phyloP scores from a whole-genome alignment of 768 basidiomycete genomes.

The Nevesoporus exiguus region DNA sequence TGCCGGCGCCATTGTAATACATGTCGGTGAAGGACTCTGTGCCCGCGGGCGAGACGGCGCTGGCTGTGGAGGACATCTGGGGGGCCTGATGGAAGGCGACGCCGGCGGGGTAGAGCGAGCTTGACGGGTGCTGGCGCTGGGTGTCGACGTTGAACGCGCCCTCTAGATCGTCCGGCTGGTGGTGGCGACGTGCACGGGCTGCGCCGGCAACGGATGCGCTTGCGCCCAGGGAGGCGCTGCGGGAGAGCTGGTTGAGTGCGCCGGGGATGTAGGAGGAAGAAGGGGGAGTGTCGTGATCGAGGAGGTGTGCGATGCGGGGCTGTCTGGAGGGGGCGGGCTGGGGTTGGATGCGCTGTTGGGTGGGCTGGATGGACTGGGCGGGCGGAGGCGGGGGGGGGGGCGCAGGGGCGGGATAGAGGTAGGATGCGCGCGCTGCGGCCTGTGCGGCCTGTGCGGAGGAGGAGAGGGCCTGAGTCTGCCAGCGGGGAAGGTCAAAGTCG shows the following conservation, averaged over 20 bases:
- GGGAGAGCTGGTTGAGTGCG: slow-evolving; percentile 51
- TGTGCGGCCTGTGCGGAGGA: slow-evolving; percentile 63
- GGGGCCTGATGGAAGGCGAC: slow-evolving; percentile 53
- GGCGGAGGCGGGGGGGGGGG: slow-evolving; percentile 50
- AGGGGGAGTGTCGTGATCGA: slow-evolving; percentile 60
- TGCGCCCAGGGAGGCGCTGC: slow-evolving; percentile 63
- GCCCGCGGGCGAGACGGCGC: slow-evolving; percentile 33
- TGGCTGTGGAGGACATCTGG: slow-evolving; percentile 31
- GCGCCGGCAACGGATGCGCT: slow-evolving; percentile 40
- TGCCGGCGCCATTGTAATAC: slow-evolving; percentile 53
- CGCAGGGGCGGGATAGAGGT: slow-evolving; percentile 45
- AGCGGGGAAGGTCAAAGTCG: slow-evolving; percentile 69
- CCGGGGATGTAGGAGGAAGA: slow-evolving; percentile 51
- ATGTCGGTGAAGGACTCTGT: slow-evolving; percentile 54
- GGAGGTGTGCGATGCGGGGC: slow-evolving; percentile 61
- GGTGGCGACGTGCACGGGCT: slow-evolving; percentile 58
- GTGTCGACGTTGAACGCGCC: slow-evolving; percentile 42
- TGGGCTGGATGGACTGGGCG: too few relatives aligned
- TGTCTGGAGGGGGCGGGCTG: slow-evolving; percentile 50
- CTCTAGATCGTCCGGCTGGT: slow-evolving; percentile 68
- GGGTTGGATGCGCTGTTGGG: slow-evolving; percentile 45
- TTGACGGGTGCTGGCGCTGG: slow-evolving; percentile 23
- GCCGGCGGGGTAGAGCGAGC: slow-evolving; percentile 54
- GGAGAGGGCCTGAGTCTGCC: slow-evolving; percentile 48
- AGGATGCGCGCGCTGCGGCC: slow-evolving; percentile 46